phyloP scores from a whole-genome alignment of 345 rosid genomes.

The Linum trigynum region DNA sequence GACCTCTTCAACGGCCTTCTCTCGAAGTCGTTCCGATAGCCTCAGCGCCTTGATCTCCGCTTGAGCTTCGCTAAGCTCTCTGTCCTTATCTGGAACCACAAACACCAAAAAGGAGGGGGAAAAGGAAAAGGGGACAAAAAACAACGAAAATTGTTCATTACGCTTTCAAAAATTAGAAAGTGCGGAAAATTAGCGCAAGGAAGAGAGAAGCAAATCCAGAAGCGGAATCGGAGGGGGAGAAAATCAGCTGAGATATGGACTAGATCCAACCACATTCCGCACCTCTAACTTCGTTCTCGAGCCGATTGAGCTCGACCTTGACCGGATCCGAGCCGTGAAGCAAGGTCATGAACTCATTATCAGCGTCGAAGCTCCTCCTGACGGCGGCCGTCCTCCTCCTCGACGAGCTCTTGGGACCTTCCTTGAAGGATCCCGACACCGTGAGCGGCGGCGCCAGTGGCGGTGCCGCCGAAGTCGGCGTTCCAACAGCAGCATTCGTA shows the following conservation, averaged over 20 bases:
- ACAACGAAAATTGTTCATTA: not conserved
- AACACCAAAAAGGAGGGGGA: not conserved
- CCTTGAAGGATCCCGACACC: slow-evolving; percentile 1
- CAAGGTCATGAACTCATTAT: slow-evolving; percentile 27
- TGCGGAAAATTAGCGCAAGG: not conserved
- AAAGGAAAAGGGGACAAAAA: not conserved
- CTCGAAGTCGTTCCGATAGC: slow-evolving; percentile 59
- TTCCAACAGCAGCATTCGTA: not conserved
- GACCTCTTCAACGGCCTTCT: slow-evolving; percentile 47
- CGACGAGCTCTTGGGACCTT: slow-evolving; percentile 1
- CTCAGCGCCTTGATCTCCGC: slow-evolving; percentile 84
- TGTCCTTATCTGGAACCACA: slow-evolving; percentile 61
- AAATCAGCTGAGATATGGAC: not conserved
- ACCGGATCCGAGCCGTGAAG: slow-evolving; percentile 51
- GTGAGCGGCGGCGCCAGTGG: not conserved
- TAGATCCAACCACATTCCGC: not conserved
- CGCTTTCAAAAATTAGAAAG: not conserved
- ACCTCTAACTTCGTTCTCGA: slow-evolving; percentile 43
- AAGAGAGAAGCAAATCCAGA: not conserved
- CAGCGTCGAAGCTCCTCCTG: slow-evolving; percentile 23
- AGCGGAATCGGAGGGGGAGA: not conserved
- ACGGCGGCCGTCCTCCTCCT: slow-evolving; percentile 1
- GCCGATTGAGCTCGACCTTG: slow-evolving; percentile 43
- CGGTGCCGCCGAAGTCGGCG: not conserved
- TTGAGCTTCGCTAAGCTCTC: slow-evolving; percentile 82